These are phyloP conservation scores for Botryosphaeria agaves DNA, from an alignment of 2,329 filamentous ascomycete genomes.

Conservation along the genomic window DNA sequence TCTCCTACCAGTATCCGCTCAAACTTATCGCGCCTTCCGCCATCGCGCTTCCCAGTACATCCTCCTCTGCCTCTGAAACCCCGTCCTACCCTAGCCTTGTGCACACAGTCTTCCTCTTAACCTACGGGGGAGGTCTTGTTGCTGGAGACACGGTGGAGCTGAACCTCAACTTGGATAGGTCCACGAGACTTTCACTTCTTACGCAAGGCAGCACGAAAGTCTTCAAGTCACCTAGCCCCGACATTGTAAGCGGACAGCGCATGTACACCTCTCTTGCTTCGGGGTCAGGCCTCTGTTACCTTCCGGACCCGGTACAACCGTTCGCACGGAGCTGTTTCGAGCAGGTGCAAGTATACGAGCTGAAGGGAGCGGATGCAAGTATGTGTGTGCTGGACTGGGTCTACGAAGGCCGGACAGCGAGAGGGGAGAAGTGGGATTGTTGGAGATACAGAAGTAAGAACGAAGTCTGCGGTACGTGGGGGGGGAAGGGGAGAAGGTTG, in stretches of 20 bases:
- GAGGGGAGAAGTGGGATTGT: conserved; percentile 81
- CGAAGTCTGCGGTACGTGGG: conserved; percentile 49
- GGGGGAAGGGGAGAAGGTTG: conserved; percentile 36
- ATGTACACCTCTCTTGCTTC: conserved; percentile 30
- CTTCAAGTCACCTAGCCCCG: conserved; percentile 48
- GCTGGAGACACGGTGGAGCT: conserved; percentile 72
- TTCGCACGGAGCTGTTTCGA: conserved; percentile 72
- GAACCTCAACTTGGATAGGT: conserved; percentile 43
- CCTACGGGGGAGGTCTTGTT: conserved; percentile 86
- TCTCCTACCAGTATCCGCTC: conserved; percentile 85
- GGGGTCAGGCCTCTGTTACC: conserved; percentile 38
- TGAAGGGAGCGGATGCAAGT: conserved; percentile 16
- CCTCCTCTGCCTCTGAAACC: not conserved
- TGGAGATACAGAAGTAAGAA: conserved; percentile 66
- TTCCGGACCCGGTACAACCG: conserved; percentile 88
- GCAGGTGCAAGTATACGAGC: conserved; percentile 65
- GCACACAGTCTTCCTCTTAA: conserved; percentile 69
- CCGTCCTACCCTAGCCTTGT: conserved; percentile 32
- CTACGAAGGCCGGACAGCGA: conserved; percentile 66
- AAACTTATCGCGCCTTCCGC: conserved; percentile 70
- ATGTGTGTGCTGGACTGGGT: conserved; percentile 90
- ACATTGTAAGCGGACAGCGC: conserved; percentile 33
- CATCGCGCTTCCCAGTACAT: conserved; percentile 30
- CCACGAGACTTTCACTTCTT: conserved; percentile 44
- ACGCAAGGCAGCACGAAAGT: conserved; percentile 81